Evolutionary conservation across 2,329 filamentous ascomycete genomes (phyloP).

Genomic region (Trichoderma sp.): DNA sequence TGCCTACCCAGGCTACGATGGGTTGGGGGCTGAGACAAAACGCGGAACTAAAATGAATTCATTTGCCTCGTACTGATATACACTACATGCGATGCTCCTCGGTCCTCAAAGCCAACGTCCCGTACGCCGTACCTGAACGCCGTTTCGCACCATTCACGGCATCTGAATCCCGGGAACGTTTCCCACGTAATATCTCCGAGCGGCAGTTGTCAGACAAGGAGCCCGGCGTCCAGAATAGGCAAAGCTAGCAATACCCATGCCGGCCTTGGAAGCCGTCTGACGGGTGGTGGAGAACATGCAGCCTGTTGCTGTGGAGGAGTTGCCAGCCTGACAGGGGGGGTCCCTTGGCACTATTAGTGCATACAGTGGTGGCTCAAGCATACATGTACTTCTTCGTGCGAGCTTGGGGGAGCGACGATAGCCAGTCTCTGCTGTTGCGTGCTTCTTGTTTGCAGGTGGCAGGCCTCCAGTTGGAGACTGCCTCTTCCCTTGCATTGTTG

Average conservation of each 20-base stretch:
- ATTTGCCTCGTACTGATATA: not conserved
- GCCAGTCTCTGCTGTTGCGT: not conserved
- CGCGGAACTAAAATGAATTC: too few species aligned
- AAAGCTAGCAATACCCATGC: slow-evolving; percentile 5
- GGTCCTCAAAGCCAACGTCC: not conserved
- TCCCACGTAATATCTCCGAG: slow-evolving; percentile 20
- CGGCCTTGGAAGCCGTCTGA: slow-evolving; percentile 8
- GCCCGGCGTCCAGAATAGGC: slow-evolving; percentile 10
- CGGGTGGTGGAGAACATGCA: slow-evolving; percentile 7
- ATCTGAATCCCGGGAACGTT: not conserved
- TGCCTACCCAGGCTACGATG: not conserved
- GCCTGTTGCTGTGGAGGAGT: slow-evolving; percentile 1
- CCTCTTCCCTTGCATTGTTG: not conserved
- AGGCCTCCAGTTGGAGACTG: not conserved
- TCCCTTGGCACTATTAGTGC: not conserved
- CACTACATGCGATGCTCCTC: not conserved
- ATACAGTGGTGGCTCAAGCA: not conserved
- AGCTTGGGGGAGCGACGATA: not conserved
- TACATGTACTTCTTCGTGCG: not conserved
- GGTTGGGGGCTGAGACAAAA: too few species aligned
- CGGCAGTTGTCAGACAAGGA: slow-evolving; percentile 11
- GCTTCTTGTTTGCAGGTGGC: not conserved
- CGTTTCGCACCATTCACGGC: not conserved
- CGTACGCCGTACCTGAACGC: not conserved
- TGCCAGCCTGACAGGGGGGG: not conserved